Base-by-base conservation (phyloP, 371 early-diverging fungal species). In the Syncephalastrum racemosum region DNA sequence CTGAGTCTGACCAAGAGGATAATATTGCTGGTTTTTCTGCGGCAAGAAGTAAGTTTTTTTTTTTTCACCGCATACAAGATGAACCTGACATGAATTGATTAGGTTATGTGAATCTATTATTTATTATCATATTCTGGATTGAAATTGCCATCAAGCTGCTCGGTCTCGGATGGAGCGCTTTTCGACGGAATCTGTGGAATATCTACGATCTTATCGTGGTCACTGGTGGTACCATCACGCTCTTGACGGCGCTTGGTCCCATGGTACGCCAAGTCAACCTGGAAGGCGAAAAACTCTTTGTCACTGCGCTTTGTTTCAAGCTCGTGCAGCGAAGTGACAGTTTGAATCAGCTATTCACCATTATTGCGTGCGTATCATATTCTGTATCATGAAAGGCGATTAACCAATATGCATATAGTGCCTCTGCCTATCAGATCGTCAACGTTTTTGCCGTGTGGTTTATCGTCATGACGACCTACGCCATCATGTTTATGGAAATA, bases 401-500 rank as follows among this genome's bases (percentile, higher is more conserved):
- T 55, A 41, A 45, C 19, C 15, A 16, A 18, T 20, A 31, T 50
- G 2, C 27, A 23, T 7, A 6, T 57, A 79, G 79, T 8, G 84
- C 82, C 8, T 82, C 84, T 43, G 70, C 84, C 2, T 75, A 77
- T 52, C 84, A 83, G 18, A 87, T 89, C 23, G 39, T 80, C 27
- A 86, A 81, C 62, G 74, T 87, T 40, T 77, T 86, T 53, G 82
- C 81, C 2, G 86, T 86, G 1, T 88, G 87, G 87, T 75, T 86
- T 50, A 79, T 88, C 7, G 80, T 88, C 18, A 68, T 86, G 64
- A 71, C 79, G 3, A 81, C 85, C 0, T 90, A 85, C 58, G 77
- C 84, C 1, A 84, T 90, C 55, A 80, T 87, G 79, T 88, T 86
- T 64, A 79, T 84, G 73, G 85, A 87, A 62, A 81, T 88, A 15